Conservation (phyloP, 2,329 filamentous ascomycete species). For the Cladosporium sp. region DNA sequence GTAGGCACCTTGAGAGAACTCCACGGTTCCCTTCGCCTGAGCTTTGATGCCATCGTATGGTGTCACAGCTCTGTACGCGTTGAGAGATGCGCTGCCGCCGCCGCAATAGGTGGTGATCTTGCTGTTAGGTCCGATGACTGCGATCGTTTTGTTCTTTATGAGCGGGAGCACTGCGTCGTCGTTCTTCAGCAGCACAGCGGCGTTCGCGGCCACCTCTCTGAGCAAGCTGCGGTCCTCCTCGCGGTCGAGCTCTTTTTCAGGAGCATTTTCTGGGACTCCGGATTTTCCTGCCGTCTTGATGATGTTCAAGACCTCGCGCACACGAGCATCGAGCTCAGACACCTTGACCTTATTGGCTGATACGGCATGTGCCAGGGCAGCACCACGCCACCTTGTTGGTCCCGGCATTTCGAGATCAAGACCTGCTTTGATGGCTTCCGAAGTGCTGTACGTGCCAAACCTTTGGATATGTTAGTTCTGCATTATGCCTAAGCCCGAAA, state of each 20-base stretch:
- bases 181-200: constrained; percentile 54
- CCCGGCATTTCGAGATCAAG: constrained; percentile 84
- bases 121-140: constrained; percentile 73
- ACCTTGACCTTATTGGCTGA: constrained; percentile 12
- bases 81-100: constrained; percentile 28
- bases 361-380: constrained; percentile 18
- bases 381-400: constrained; percentile 8
- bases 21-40: constrained; percentile 17
- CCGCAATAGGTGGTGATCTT: constrained; percentile 52
- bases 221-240: constrained; percentile 26
- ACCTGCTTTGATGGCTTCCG: constrained; percentile 60
- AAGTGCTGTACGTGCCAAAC: constrained; percentile 64
- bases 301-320: constrained; percentile 54
- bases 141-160: constrained; percentile 58
- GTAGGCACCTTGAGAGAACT: constrained; percentile 21
- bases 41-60: constrained; percentile 28
- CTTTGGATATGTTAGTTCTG: not conserved
- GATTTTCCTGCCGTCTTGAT: constrained; percentile 38
- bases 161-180: constrained; percentile 39
- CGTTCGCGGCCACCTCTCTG: constrained; percentile 23
- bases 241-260: constrained; percentile 25
- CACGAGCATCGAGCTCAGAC: constrained; percentile 48
- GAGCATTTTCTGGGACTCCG: constrained; percentile 15
- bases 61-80: constrained; percentile 29
- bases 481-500: not conserved